Base-by-base conservation (phyloP, 305 asterid species). In the Solanum chacoense region DNA sequence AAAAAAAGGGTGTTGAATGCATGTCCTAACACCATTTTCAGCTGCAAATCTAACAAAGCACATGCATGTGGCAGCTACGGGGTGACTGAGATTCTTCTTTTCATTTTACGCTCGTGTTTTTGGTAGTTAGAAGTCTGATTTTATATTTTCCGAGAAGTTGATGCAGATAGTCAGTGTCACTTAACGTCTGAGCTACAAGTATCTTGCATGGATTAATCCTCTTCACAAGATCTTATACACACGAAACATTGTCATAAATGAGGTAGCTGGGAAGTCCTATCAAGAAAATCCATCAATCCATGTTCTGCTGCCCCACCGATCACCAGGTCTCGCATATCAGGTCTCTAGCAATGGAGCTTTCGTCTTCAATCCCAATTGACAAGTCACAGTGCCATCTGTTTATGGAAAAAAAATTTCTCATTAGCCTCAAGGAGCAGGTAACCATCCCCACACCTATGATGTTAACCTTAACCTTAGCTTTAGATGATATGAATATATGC, bases 391-490 rank as follows among this genome's bases (percentile, higher is more conserved):
- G 65, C 55, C 89, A 38, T 73, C 72, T 84, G 72, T 76, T 88
- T 28, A 73, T 59, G 59, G 88, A 85, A 88, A 87, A 87, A 75
- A 84, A 45, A 59, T 29, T 69, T 59, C 77, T 75, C 63, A 63
- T 73, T 73, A 34, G 72, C 86, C 81, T 73, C 81, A 55, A 81
- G 86, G 65, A 83, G 75, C 85, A 87, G 89, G 88, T 83, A 76
- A 45, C 34, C 89, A 20, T 55, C 87, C 40, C 88, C 45, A 11
- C 34, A n/a, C 63, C 63, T 74, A 6, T 89, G 91, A 87, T 87
- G 88, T 87, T 87, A 81, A 72, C 88, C 88, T 89, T 85, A 65
- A 89, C 88, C 88, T 90, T 85, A 67, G 42, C 50, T 5, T 65
- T 87, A 78, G 55, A 18, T 81, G 76, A 65, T 24, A 59, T 37